phyloP scores from a whole-genome alignment of 305 asterid species.

The Fraxinus floribunda region DNA sequence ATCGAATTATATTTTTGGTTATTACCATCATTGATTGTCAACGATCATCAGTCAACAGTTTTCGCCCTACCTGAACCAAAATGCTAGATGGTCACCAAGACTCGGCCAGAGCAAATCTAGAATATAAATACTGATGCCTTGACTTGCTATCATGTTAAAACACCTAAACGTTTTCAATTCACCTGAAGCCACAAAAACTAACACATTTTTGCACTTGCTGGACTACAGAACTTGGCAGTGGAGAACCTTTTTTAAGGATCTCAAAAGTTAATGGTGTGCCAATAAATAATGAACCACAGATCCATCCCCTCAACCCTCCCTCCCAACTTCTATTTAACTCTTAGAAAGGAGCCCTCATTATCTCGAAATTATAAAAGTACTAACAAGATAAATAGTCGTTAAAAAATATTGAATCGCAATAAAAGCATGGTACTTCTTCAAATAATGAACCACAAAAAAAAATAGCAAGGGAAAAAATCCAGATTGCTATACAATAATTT shows the following conservation, averaged over 20 bases:
- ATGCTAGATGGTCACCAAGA: neutral
- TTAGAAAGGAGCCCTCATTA: neutral
- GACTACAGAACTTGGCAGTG: neutral
- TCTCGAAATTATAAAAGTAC: neutral
- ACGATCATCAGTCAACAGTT: too few species aligned
- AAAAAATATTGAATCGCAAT: too few species aligned
- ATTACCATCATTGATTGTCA: too few species aligned
- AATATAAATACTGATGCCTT: neutral
- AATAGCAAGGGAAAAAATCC: too few species aligned
- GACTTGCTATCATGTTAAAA: neutral
- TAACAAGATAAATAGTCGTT: too few species aligned
- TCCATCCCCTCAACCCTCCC: neutral
- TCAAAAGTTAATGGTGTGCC: neutral
- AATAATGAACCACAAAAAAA: too few species aligned
- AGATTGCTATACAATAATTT: too few species aligned
- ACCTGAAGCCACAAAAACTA: neutral
- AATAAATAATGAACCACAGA: too few species aligned
- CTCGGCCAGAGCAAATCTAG: neutral
- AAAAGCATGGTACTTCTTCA: too few species aligned
- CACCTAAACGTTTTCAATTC: neutral
- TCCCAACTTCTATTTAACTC: neutral
- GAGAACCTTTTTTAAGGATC: neutral
- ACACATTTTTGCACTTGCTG: neutral
- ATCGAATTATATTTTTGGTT: too few species aligned
- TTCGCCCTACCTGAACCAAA: too few species aligned